Evolutionary conservation across 441 rosid species (phyloP), one percentile per base, ranked within the genome.

Genomic region (Cnidoscolus chayamansa): DNA sequence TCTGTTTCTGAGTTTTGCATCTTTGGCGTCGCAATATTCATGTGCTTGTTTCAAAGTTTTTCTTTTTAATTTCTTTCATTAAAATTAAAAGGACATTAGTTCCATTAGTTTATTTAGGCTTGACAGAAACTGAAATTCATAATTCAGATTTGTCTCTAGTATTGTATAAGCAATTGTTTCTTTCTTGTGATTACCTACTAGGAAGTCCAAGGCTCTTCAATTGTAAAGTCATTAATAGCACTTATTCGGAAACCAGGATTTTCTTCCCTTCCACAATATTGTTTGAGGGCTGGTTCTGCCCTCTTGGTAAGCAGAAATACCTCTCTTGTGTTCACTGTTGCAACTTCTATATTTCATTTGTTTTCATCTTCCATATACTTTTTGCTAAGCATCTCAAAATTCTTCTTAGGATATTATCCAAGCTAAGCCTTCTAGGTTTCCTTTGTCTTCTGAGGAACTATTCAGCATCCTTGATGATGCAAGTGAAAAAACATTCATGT

Each of bases 401-500:
- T 72, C 73, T 77, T 73, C 81, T 72, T 85, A 93, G 99, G 99
- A 91, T 79, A 84, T 93, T 79, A 63, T 95, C 74, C 97, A 91
- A 73, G 79, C 82, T 72, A 88, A 84, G 77, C 79, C 90, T 71
- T 78, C 84, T 16, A 88, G 86, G 81, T 88, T 87, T 83, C 94
- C 97, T 32, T 74, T 89, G 72, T 79, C 96, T 57, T 93, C 98
- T 11, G 82, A 81, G 65, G 90, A 89, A 72, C 83, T 95, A 51
- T 93, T 95, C 78, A 77, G 85, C 74, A 83, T 91, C 76, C 97
- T 95, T 67, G 99, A 95, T 74, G 93, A 95, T 79, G 97, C 98
- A 76, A 95, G 99, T 82, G 99, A 95, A 81, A 89, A 81, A 65
- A 93, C 94, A 64, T 95, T 95, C 78, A 82, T 95, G 57, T 81